A percentile compares a stretch with the other conserved stretches of the same genome.
Evolutionary conservation across 106 monocot species (phyloP).

Genomic region (Cymbidium sinense): DNA sequence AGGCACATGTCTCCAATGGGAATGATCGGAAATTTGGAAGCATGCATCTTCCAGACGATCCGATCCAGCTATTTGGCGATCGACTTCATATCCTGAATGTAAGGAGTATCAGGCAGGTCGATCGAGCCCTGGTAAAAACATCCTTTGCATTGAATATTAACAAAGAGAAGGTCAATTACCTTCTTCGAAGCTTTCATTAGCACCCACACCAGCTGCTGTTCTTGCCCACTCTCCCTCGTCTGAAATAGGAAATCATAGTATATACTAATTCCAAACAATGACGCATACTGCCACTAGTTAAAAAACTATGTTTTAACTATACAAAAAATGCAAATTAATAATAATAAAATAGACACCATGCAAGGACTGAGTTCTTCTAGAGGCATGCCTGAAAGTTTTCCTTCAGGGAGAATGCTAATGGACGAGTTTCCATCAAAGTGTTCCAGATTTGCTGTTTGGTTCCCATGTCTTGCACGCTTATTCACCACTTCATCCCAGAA

Average conservation of each 20-base stretch:
- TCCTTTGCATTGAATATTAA: neutral
- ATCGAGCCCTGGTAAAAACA: neutral
- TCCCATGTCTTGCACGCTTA: neutral
- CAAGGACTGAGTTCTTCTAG: neutral
- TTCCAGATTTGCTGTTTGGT: neutral
- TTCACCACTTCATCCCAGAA: neutral
- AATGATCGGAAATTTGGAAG: conserved; percentile 6
- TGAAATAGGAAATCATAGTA: too few relatives aligned
- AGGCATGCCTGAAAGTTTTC: neutral
- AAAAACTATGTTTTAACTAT: neutral
- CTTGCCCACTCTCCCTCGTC: neutral
- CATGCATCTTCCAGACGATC: conserved; percentile 2
- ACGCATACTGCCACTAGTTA: neutral
- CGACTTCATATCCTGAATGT: neutral
- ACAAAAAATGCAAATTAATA: too few relatives aligned
- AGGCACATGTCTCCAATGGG: conserved; percentile 12
- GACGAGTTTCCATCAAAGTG: neutral
- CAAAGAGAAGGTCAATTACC: neutral
- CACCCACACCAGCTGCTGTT: neutral
- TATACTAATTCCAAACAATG: too few relatives aligned
- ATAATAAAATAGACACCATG: too few relatives aligned
- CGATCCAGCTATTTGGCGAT: neutral
- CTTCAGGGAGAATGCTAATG: neutral
- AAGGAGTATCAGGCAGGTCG: neutral
- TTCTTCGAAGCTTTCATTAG: neutral